A percentile compares a stretch with the other conserved stretches of the same genome.
Evolutionary conservation across 2,329 filamentous ascomycete species (phyloP).

Genomic region (Aspergillus tamarii): DNA sequence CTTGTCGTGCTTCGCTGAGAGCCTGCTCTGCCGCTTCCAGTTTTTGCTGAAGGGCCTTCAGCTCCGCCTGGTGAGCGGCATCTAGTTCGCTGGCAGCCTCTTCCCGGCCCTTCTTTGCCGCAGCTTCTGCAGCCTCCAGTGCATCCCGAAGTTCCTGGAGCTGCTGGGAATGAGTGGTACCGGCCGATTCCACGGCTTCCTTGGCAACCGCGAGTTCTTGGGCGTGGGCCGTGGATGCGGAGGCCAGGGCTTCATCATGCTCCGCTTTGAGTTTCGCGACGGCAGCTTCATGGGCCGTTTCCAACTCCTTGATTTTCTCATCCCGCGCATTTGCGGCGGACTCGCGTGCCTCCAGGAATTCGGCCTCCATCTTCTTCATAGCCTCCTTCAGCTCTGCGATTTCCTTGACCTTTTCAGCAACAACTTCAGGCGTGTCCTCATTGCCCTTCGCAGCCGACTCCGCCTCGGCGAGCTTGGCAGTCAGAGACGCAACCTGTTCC

Average conservation of each 20-base stretch:
- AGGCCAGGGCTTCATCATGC: constrained; percentile 25
- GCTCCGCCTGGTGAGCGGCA: constrained; percentile 33
- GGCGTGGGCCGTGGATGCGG: constrained; percentile 33
- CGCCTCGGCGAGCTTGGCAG: constrained; percentile 38
- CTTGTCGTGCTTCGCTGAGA: constrained; percentile 36
- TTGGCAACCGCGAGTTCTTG: constrained; percentile 39
- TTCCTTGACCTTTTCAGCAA: constrained; percentile 42
- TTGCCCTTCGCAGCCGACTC: constrained; percentile 32
- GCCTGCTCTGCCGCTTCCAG: constrained; percentile 38
- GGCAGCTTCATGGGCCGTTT: constrained; percentile 31
- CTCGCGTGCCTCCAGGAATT: constrained; percentile 36
- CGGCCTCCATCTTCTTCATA: constrained; percentile 35
- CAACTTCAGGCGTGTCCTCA: constrained; percentile 28
- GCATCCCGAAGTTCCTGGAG: constrained; percentile 39
- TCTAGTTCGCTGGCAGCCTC: constrained; percentile 37
- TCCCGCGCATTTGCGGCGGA: constrained; percentile 24
- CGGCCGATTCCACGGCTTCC: constrained; percentile 34
- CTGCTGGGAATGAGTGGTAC: constrained; percentile 33
- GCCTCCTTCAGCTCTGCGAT: constrained; percentile 37
- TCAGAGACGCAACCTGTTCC: constrained; percentile 39
- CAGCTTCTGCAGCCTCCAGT: constrained; percentile 34
- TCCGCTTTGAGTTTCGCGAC: constrained; percentile 28
- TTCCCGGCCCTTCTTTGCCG: constrained; percentile 34
- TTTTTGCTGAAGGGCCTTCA: constrained; percentile 39
- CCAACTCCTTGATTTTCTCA: constrained; percentile 32